phyloP scores from a whole-genome alignment of 1,284 basidiomycete genomes.

The Cryptococcus sp. region DNA sequence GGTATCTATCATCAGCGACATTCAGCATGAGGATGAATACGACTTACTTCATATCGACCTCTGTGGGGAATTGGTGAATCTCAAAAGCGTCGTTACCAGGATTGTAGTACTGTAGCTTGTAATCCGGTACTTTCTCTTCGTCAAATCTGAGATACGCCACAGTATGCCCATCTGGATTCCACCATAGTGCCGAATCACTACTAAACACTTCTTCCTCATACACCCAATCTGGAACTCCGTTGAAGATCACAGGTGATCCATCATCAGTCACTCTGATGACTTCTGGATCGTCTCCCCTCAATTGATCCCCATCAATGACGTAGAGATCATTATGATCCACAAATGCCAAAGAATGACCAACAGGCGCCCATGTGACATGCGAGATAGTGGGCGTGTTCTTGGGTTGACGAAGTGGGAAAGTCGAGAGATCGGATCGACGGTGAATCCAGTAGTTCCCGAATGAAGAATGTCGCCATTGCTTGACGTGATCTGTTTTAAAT shows the following conservation, averaged over 20 bases:
- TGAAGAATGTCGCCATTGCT: slow-evolving; percentile 91
- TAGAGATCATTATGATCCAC: slow-evolving; percentile 81
- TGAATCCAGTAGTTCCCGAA: slow-evolving; percentile 85
- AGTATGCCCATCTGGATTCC: slow-evolving; percentile 75
- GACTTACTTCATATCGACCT: slow-evolving; percentile 69
- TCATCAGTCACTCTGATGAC: slow-evolving; percentile 70
- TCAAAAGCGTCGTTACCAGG: slow-evolving; percentile 63
- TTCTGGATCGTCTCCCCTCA: slow-evolving; percentile 13
- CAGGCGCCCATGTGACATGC: slow-evolving; percentile 80
- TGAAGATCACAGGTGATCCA: slow-evolving; percentile 79
- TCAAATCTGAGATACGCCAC: slow-evolving; percentile 83
- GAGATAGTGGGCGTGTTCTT: slow-evolving; percentile 60
- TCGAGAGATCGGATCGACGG: slow-evolving; percentile 60
- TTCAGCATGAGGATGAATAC: background rate
- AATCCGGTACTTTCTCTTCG: slow-evolving; percentile 82
- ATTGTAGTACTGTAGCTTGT: slow-evolving; percentile 85
- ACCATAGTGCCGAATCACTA: slow-evolving; percentile 76
- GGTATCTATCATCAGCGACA: slow-evolving; percentile 36
- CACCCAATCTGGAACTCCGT: slow-evolving; percentile 95
- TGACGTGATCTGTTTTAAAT: slow-evolving; percentile 65
- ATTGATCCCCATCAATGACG: slow-evolving; percentile 55
- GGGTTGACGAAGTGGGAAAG: slow-evolving; percentile 64
- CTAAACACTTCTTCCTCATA: slow-evolving; percentile 90
- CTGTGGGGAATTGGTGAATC: slow-evolving; percentile 72
- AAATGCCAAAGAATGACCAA: slow-evolving; percentile 72